Percentiles rank a stretch among this genome's conserved stretches.
These are phyloP conservation scores for Mimosa pudica DNA, from an alignment of 306 rosid genomes.

Conservation along the genomic window DNA sequence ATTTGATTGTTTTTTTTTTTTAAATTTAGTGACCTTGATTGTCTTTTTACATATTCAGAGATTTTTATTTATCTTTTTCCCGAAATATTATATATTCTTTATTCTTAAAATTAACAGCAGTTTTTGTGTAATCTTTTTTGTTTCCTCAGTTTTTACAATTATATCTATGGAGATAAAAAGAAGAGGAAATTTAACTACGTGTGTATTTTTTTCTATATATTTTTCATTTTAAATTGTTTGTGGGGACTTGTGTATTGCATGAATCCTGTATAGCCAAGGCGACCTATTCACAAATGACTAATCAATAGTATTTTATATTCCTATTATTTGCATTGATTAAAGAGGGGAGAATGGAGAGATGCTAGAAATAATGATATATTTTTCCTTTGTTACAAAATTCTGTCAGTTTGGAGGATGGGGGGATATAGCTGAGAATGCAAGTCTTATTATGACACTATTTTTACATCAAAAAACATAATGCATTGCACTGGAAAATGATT, in stretches of 20 bases:
- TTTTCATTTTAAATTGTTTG: background rate
- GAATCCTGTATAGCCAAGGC: background rate
- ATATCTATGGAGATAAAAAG: background rate
- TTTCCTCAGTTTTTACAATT: no score
- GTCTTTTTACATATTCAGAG: no score
- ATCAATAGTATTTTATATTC: background rate
- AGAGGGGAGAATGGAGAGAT: background rate
- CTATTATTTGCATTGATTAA: background rate
- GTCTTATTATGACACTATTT: background rate
- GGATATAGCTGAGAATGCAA: background rate
- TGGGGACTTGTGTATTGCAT: background rate
- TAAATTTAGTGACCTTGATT: no score
- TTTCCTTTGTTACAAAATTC: background rate
- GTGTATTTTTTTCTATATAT: background rate
- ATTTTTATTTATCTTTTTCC: no score
- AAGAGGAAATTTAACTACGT: background rate
- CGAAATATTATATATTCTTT: background rate
- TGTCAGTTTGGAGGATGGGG: background rate
- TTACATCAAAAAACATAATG: background rate
- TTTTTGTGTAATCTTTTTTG: background rate
- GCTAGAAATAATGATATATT: background rate
- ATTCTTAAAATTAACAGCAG: background rate
- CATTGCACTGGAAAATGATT: background rate
- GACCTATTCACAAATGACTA: background rate
- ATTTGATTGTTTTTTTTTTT: no score